Evolutionary conservation across 2,329 filamentous ascomycete genomes (phyloP), one percentile per base, ranked within the genome.

Genomic region (Talaromyces sp.): DNA sequence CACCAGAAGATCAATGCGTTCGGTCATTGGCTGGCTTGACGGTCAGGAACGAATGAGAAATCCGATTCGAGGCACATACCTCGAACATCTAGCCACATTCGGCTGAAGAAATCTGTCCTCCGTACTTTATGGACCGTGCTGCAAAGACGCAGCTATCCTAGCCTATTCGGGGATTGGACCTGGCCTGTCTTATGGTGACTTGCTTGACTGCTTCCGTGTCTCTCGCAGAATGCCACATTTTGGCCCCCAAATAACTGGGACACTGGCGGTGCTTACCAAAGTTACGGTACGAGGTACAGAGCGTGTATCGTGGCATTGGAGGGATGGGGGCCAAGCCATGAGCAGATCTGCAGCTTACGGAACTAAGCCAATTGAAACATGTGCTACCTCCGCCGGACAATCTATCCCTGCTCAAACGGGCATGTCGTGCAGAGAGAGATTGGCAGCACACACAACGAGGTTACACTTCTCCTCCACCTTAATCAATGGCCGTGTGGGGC

Each of bases 321-420:
- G 27, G 37, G 35, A 45, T 59, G 56, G 56, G 56, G 56, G 56
- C 56, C 39, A 41, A 59, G 56, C 37, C 56, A 59, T 11, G 1
- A 41, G 56, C 6, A 14, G 56, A 59, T 59, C 56, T 45, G 33
- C 22, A n/a, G 22, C 33, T 58, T 24, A 14, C 2, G 11, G 24
- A 14, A 27, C 13, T 19, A 24, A 16, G 56, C 37, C 22, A 59
- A 59, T 59, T 2, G 27, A 4, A 33, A 54, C 14, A 11, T 19
- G 27, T 35, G 7, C 16, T 50, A 3, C 27, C 27, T 31, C 24
- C 16, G 48, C 27, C 14, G 16, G 24, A 54, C 4, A 52, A 27
- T 54, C 48, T 16, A 33, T 16, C 48, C 27, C 48, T 54, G 48
- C 48, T 54, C 27, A 35, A 33, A 19, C 3, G 24, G 48, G 48